These are phyloP conservation scores for Lipomyces mesembrius DNA, from an alignment of 805 yeast species.

Conservation along the genomic window DNA sequence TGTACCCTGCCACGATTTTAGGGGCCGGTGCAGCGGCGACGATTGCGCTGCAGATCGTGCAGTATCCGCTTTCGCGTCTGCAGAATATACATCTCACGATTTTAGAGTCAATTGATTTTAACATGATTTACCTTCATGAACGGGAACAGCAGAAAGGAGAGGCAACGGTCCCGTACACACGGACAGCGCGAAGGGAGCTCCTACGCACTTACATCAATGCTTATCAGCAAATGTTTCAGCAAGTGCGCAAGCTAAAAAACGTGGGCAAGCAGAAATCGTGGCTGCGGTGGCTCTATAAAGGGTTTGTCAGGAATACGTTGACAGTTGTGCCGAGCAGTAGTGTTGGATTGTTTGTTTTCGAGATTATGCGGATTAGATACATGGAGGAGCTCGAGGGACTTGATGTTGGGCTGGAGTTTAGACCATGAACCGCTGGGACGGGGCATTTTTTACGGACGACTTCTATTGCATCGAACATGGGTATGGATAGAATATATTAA, in stretches of 20 bases:
- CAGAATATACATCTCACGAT: constrained; percentile 81
- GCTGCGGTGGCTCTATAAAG: constrained; percentile 67
- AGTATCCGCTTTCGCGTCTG: constrained; percentile 78
- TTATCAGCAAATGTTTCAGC: constrained; percentile 73
- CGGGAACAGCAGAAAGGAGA: constrained; percentile 41
- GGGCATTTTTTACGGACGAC: background rate
- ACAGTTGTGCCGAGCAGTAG: constrained; percentile 87
- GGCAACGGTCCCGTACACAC: background rate
- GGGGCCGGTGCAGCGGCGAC: constrained; percentile 91
- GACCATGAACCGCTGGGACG: background rate
- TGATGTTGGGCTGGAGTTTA: constrained; percentile 4
- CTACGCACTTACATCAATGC: constrained; percentile 64
- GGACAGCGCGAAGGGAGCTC: constrained; percentile 6
- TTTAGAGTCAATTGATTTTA: constrained; percentile 76
- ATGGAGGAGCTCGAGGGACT: constrained; percentile 18
- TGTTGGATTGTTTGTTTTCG: constrained; percentile 81
- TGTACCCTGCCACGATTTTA: constrained; percentile 71
- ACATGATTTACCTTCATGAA: constrained; percentile 42
- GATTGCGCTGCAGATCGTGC: constrained; percentile 70
- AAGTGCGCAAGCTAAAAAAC: constrained; percentile 52
- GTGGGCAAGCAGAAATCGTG: constrained; percentile 13
- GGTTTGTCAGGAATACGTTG: constrained; percentile 71
- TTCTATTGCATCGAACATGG: background rate
- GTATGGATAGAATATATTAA: background rate
- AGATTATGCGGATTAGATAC: constrained; percentile 61